Conservation (phyloP, 2,329 filamentous ascomycete genomes). For the Teratosphaeria nubilosa region DNA sequence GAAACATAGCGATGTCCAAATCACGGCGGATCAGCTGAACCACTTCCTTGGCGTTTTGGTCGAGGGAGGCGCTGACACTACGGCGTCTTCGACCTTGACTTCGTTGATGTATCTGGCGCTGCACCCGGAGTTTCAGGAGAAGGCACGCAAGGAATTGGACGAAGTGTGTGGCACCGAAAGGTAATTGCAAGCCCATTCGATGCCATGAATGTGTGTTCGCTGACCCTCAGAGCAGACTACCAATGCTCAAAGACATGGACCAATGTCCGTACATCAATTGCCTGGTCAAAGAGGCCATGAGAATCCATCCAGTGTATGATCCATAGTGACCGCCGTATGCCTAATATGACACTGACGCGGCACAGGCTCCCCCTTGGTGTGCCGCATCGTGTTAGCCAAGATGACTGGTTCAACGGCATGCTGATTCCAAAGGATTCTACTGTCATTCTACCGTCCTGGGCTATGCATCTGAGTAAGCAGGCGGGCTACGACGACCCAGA, state of each 20-base stretch:
- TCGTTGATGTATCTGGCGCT: constrained; percentile 25
- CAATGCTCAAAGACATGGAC: constrained; percentile 16
- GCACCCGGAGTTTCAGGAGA: constrained; percentile 20
- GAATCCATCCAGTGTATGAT: constrained; percentile 21
- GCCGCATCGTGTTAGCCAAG: constrained; percentile 30
- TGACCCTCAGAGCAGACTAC: no score
- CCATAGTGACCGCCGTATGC: no score
- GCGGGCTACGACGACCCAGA: no score
- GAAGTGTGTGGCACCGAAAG: constrained; percentile 18
- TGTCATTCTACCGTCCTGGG: constrained; percentile 28
- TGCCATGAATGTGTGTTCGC: no score
- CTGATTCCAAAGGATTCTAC: constrained; percentile 28
- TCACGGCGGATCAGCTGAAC: not conserved
- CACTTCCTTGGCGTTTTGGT: no score
- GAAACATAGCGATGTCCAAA: constrained; percentile 1
- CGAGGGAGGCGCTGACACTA: constrained; percentile 31
- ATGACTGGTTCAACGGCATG: constrained; percentile 24
- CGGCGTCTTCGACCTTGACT: constrained; percentile 5
- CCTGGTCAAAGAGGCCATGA: constrained; percentile 28
- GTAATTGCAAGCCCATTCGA: constrained; percentile 21
- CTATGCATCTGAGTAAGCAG: constrained; percentile 14
- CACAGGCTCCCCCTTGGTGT: constrained; percentile 16
- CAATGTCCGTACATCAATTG: constrained; percentile 24
- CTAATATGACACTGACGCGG: no score
- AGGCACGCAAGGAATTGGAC: constrained; percentile 26